Conservation (phyloP, 192 early-diverging fungal genomes). For the Rhizophagus prolifer region DNA sequence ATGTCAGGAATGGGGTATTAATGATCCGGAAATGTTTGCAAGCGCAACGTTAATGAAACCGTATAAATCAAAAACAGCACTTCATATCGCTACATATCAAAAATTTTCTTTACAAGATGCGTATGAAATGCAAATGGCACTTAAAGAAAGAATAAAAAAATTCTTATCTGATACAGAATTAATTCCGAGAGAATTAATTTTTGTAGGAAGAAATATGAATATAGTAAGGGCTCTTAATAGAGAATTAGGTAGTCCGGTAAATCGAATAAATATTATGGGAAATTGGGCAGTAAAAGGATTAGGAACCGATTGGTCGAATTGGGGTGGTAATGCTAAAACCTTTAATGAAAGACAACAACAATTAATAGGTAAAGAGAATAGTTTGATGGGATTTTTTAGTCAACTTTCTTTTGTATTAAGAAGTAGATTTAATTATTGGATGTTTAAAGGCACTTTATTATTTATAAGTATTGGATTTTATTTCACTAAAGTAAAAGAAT, state of each 20-base stretch:
- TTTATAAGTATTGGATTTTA: conserved; percentile 62
- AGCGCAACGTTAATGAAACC: conserved; percentile 66
- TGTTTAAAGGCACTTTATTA: conserved; percentile 61
- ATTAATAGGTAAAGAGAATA: neutral
- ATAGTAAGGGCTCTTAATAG: conserved; percentile 85
- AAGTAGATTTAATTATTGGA: conserved; percentile 42
- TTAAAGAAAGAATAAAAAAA: conserved; percentile 69
- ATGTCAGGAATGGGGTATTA: conserved; percentile 68
- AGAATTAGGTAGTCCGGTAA: conserved; percentile 79
- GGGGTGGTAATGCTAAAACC: conserved; percentile 25
- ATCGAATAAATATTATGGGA: conserved; percentile 85
- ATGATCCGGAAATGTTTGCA: conserved; percentile 62
- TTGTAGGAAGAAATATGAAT: conserved; percentile 87
- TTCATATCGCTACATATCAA: conserved; percentile 42
- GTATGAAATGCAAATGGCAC: conserved; percentile 72
- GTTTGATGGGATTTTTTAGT: conserved; percentile 24
- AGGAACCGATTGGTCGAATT: conserved; percentile 41
- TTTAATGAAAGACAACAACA: neutral
- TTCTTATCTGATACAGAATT: conserved; percentile 69
- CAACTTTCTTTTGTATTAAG: conserved; percentile 29
- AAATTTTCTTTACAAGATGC: conserved; percentile 51
- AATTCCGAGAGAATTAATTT: conserved; percentile 87
- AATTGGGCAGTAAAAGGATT: conserved; percentile 69
- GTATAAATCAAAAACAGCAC: conserved; percentile 52
- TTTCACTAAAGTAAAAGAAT: conserved; percentile 44